Evolutionary conservation across 208 protist genomes (phyloP).

Genomic region (Phytomonas francai): DNA sequence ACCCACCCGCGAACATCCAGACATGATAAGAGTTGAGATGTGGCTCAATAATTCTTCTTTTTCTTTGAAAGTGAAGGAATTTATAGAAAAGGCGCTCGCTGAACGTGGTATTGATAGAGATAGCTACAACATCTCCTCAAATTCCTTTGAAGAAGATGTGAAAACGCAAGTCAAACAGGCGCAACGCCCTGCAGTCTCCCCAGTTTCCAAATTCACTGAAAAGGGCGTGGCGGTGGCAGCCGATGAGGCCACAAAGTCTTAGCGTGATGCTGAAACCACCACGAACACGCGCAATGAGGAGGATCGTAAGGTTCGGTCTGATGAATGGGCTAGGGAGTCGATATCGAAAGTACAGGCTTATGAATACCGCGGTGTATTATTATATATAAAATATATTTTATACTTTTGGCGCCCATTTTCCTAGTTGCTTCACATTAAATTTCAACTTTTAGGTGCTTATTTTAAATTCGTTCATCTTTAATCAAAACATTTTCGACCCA

Average conservation of each 20-base stretch:
- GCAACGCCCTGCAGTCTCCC: not conserved
- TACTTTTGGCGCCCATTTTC: not conserved
- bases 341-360: not conserved
- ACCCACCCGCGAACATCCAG: conserved; percentile 48
- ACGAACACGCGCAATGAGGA: not conserved
- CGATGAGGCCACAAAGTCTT: not conserved
- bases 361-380: not conserved
- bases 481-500: not conserved
- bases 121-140: conserved; percentile 55
- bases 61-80: conserved; percentile 35
- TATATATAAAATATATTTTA: not conserved
- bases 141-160: conserved; percentile 33
- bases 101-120: conserved; percentile 31
- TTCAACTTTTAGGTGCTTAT: not conserved
- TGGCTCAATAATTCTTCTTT: conserved; percentile 77
- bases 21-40: conserved; percentile 73
- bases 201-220: not conserved
- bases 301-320: not conserved
- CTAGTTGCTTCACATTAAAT: not conserved
- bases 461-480: not conserved
- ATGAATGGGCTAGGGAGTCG: not conserved
- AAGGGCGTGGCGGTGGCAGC: not conserved
- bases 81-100: conserved; percentile 41
- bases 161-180: not conserved
- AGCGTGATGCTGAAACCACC: not conserved